Evolutionary conservation across 1,284 basidiomycete species (phyloP), one percentile per base, ranked within the genome.

Genomic region (Inonotus hispidus): DNA sequence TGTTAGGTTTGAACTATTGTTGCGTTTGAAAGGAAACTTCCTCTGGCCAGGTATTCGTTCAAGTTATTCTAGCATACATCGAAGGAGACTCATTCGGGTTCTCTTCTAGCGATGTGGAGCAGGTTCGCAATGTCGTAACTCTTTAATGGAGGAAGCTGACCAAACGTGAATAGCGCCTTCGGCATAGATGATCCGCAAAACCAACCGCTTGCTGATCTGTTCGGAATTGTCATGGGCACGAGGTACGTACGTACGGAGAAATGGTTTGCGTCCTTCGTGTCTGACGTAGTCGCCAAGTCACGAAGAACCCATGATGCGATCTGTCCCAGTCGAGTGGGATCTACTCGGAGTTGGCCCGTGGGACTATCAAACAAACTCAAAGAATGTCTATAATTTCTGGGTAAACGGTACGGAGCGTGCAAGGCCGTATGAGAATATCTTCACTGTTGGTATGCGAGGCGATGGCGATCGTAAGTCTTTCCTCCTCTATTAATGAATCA

Each of bases 211-310:
- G 88, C 88, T 0, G 81, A 89, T 64, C 76, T 75, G 60, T 88
- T 83, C 71, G 88, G 87, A 21, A 78, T 90, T 54, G 85, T 85
- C 25, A 89, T 88, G 83, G 85, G 80, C 39, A 86, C 83, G 11
- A 82, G 79, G 79, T 77, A 68, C 66, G 16, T 45, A 46, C 38
- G 16, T n/a, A 19, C 13, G 16, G n/a, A 27, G 14, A 27, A 41
- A 32, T 29, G 23, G 13, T 4, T 3, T 61, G 13, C 11, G 1
- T 56, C 41, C 1, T 23, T 25, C 13, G 23, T 45, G 16, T 59
- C 56, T 35, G 50, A 49, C 21, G 47, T 27, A 53, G 14, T 41
- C 13, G 14, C 62, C 35, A 56, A 84, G 82, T 67, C 84, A 87
- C 66, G 80, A 86, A 70, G 83, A 87, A 67, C 84, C 84, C 4